Evolutionary conservation across 495 filamentous ascomycete genomes (phyloP), one percentile per base, ranked within the genome.

Genomic region (Monascus purpureus): DNA sequence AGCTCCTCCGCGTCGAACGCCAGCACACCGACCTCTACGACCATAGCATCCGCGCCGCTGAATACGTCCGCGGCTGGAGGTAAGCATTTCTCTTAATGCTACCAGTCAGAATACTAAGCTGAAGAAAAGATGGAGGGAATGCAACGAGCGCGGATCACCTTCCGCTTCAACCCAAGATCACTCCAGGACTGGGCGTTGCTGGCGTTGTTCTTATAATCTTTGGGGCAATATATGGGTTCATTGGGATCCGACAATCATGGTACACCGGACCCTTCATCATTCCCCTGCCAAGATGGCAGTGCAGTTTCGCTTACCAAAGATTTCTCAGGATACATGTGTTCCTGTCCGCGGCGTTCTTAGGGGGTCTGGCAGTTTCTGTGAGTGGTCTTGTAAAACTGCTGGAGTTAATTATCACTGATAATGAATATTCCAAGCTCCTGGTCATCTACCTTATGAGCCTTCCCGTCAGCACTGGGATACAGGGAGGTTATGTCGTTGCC

Each of bases 371-470:
- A 8, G 77, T 87, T 4, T 77, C 79, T 0, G 82, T 72, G 33
- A 40, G 64, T 55, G 7, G 28, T 16, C 3, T 4, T 30, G 6
- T 16, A 14, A n/a, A 4, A 16, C 28, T 15, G 18, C n/a, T n/a
- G n/a, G n/a, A n/a, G n/a, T n/a, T n/a, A n/a, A n/a, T n/a, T n/a
- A n/a, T n/a, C n/a, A n/a, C n/a, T n/a, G n/a, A n/a, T n/a, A n/a
- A 30, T 30, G 2, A 6, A 6, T n/a, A 6, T 30, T 3, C 13
- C 2, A 25, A 72, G 66, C 68, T 93, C 13, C 57, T 96, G 6
- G 87, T 96, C 38, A 53, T 90, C 27, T 96, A 95, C 46, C 80
- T 95, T 28, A 90, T 88, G 78, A 77, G 65, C 30, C 79, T 76
- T 1, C 86, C 88, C 0, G 72, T 93, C 28, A 67, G 57, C 38